Conservation (phyloP, 1,284 basidiomycete genomes). For the Puccinia horiana region DNA sequence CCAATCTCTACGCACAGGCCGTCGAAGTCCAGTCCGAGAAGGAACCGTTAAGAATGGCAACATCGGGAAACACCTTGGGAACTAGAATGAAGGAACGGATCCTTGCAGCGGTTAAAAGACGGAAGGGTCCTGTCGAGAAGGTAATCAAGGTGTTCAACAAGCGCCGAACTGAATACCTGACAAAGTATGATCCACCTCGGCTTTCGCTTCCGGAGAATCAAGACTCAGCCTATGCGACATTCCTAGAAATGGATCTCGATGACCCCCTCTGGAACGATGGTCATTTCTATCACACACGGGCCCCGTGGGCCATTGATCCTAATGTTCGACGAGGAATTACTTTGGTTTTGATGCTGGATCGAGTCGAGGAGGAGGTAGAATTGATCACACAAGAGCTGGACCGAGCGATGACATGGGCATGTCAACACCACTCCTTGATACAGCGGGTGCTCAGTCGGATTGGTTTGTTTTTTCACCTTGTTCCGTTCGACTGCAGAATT, state of each 20-base stretch:
- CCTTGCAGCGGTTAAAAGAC: neutral
- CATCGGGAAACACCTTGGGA: neutral
- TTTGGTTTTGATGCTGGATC: too few species aligned
- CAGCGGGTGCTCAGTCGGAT: too few species aligned
- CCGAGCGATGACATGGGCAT: too few species aligned
- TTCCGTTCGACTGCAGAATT: too few species aligned
- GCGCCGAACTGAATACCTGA: neutral
- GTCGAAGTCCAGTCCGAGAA: neutral
- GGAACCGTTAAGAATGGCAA: neutral
- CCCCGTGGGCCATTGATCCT: neutral
- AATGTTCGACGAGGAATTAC: neutral
- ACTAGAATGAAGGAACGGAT: neutral
- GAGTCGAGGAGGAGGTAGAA: too few species aligned
- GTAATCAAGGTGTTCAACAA: neutral
- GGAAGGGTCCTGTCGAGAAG: conserved; percentile 4
- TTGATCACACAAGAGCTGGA: too few species aligned
- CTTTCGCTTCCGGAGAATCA: neutral
- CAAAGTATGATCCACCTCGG: neutral
- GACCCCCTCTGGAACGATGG: neutral
- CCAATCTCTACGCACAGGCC: neutral
- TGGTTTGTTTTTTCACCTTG: too few species aligned
- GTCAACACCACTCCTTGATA: too few species aligned
- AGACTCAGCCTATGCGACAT: neutral
- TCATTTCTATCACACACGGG: neutral
- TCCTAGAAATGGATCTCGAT: neutral